phyloP scores from a whole-genome alignment of 2,329 filamentous ascomycete genomes.

The Neofusicoccum umdonicola region DNA sequence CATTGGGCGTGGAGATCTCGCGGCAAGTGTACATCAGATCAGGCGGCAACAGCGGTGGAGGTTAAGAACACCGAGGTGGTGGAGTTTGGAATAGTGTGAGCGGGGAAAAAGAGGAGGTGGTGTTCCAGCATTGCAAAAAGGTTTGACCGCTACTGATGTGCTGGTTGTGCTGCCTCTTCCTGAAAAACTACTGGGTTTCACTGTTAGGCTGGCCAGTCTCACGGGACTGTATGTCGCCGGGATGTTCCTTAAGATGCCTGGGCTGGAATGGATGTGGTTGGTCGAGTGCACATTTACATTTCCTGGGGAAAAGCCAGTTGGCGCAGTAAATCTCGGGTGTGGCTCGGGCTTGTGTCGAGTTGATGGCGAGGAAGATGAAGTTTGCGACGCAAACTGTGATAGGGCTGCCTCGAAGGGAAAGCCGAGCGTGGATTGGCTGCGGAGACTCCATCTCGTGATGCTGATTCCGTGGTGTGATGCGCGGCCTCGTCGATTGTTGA shows the following conservation, averaged over 20 bases:
- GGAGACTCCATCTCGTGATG: background rate
- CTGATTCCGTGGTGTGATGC: too few relatives aligned
- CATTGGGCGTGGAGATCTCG: background rate
- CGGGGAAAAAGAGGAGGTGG: background rate
- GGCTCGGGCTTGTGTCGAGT: background rate
- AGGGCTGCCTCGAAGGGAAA: background rate
- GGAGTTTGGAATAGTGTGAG: background rate
- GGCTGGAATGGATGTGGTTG: background rate
- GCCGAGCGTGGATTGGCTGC: background rate
- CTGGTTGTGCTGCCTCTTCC: background rate
- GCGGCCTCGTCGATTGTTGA: background rate
- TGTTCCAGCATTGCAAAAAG: background rate
- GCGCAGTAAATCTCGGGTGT: background rate
- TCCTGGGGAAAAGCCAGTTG: background rate
- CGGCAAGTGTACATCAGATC: background rate
- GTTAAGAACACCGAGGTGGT: background rate
- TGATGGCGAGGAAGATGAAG: background rate
- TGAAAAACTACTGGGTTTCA: background rate
- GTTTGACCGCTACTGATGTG: background rate
- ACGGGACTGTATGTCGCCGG: too few relatives aligned
- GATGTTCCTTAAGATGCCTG: too few relatives aligned
- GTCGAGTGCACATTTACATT: background rate
- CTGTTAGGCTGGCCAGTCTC: background rate
- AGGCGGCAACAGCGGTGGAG: background rate
- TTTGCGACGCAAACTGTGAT: background rate